phyloP scores from a whole-genome alignment of 1,284 basidiomycete species.

The Chondrostereum purpureum region DNA sequence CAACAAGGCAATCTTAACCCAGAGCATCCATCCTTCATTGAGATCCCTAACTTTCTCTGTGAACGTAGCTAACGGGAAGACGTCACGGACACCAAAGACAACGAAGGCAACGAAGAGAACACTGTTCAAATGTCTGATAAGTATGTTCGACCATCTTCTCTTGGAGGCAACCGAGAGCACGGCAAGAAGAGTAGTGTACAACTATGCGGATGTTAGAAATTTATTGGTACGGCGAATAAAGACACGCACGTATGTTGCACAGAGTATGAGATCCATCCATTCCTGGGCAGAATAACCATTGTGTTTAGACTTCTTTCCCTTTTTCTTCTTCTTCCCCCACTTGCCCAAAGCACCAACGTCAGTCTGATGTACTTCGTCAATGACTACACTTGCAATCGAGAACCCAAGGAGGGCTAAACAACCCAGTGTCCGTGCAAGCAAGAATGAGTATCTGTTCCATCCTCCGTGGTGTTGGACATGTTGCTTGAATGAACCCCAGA shows the following conservation, averaged over 20 bases:
- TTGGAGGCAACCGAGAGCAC: slow-evolving; percentile 22
- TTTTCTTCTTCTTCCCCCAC: slow-evolving; percentile 21
- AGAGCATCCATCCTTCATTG: slow-evolving; percentile 28
- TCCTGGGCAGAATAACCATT: slow-evolving; percentile 16
- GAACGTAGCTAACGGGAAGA: slow-evolving; percentile 56
- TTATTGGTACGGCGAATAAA: slow-evolving; percentile 2
- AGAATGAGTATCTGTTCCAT: slow-evolving; percentile 25
- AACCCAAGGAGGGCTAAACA: slow-evolving; percentile 31
- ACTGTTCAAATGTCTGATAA: slow-evolving; percentile 26
- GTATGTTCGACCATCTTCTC: slow-evolving; percentile 22
- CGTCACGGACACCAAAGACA: slow-evolving; percentile 56
- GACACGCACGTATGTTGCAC: slow-evolving; percentile 28
- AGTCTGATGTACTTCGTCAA: slow-evolving; percentile 15
- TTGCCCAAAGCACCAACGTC: slow-evolving; percentile 7
- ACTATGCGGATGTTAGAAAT: slow-evolving; percentile 12
- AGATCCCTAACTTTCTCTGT: slow-evolving; percentile 25
- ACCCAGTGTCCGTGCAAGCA: slow-evolving; percentile 28
- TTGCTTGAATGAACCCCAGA: slow-evolving; percentile 18
- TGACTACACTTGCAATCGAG: slow-evolving; percentile 25
- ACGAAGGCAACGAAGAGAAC: slow-evolving; percentile 30
- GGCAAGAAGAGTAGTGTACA: slow-evolving; percentile 26
- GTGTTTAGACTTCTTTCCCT: slow-evolving; percentile 13
- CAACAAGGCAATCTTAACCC: slow-evolving; percentile 30
- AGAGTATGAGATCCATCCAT: slow-evolving; percentile 26
- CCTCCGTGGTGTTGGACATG: slow-evolving; percentile 25